Conservation (phyloP, 345 rosid genomes). For the Populus pruinosa region DNA sequence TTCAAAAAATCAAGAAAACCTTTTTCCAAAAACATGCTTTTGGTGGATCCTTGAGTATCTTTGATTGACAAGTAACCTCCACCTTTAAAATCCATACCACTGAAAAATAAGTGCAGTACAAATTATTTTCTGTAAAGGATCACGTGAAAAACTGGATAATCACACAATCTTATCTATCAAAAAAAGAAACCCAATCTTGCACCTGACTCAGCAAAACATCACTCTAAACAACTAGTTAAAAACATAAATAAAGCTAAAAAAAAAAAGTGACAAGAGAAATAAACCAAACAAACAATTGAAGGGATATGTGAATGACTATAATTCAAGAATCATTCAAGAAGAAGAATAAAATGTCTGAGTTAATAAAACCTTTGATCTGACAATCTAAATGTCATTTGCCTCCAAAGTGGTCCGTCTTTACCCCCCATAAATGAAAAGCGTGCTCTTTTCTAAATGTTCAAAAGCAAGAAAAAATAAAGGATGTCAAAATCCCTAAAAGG, state of each 20-base stretch:
- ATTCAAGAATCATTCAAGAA: neutral
- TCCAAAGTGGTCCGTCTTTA: constrained; percentile 95
- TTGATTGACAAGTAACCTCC: constrained; percentile 61
- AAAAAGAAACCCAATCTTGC: neutral
- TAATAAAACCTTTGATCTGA: constrained; percentile 61
- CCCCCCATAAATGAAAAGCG: constrained; percentile 95
- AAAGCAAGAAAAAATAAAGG: constrained; percentile 8
- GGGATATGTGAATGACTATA: neutral
- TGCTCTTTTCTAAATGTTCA: constrained; percentile 63
- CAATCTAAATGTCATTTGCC: constrained; percentile 78
- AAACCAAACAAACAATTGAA: neutral
- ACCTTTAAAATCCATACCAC: constrained; percentile 33
- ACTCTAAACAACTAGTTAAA: neutral
- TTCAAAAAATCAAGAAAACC: constrained; percentile 70
- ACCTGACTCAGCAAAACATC: neutral
- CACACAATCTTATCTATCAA: neutral
- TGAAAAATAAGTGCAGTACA: constrained; percentile 23
- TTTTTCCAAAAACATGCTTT: constrained; percentile 50
- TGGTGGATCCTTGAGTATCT: constrained; percentile 52
- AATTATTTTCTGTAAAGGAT: neutral
- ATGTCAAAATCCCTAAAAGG: neutral
- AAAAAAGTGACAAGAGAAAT: neutral
- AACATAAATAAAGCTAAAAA: neutral
- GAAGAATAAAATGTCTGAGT: neutral
- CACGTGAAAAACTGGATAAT: too few species aligned